Percentiles rank a stretch among this genome's conserved stretches.
Evolutionary conservation across 2,329 filamentous ascomycete species (phyloP).

Genomic region (Aaosphaeria pasadenensis): DNA sequence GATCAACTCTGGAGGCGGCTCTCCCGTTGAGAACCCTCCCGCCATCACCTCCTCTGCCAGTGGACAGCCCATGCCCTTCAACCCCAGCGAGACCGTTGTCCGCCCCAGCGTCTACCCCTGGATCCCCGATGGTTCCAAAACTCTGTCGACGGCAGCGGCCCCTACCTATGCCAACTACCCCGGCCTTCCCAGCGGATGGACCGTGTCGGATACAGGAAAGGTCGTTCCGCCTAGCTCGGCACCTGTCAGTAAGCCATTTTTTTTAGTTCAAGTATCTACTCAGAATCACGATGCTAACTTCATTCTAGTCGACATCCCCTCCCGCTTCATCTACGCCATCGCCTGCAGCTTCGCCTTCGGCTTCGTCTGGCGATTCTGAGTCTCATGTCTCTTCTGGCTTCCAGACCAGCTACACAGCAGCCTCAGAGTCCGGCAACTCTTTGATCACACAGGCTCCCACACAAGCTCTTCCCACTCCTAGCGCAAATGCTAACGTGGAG

Average conservation of each 20-base stretch:
- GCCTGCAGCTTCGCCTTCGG: slow-evolving; percentile 44
- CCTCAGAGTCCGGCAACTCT: no score
- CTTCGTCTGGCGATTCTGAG: slow-evolving; percentile 43
- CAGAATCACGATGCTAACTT: slow-evolving; percentile 18
- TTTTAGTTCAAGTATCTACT: slow-evolving; percentile 12
- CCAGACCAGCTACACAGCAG: slow-evolving; percentile 1
- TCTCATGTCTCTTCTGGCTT: slow-evolving; percentile 48
- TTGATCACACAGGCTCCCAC: slow-evolving; percentile 30
- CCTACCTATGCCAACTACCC: slow-evolving; percentile 46
- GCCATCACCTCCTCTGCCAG: slow-evolving; percentile 60
- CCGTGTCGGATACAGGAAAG: slow-evolving; percentile 74
- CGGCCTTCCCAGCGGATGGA: slow-evolving; percentile 75
- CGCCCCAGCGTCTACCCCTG: slow-evolving; percentile 54
- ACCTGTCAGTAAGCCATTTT: slow-evolving; percentile 60
- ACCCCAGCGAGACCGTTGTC: slow-evolving; percentile 57
- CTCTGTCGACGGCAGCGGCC: slow-evolving; percentile 48
- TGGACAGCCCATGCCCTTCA: slow-evolving; percentile 66
- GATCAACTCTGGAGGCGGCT: slow-evolving; percentile 63
- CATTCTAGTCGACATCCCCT: slow-evolving; percentile 49
- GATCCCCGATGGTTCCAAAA: slow-evolving; percentile 53
- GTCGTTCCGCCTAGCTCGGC: slow-evolving; percentile 70
- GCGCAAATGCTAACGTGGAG: slow-evolving; percentile 11
- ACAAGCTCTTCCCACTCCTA: slow-evolving; percentile 3
- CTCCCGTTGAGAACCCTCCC: slow-evolving; percentile 56
- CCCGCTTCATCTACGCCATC: slow-evolving; percentile 52